Evolutionary conservation across 73 alveolate species (phyloP), one percentile per base, ranked within the genome.

Genomic region (Paramecium bursaria): DNA sequence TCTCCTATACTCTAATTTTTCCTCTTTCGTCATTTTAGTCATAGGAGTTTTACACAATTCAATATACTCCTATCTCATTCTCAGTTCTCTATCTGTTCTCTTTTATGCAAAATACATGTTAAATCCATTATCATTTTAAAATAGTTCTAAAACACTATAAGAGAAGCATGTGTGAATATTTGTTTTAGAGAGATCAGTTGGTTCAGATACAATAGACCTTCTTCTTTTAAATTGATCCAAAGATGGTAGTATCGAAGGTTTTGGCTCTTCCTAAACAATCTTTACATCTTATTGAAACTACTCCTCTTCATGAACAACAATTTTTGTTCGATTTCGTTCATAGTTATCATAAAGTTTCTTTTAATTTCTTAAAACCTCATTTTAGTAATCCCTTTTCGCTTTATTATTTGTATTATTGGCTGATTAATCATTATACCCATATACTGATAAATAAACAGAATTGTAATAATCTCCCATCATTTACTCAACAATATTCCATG

Each of bases 121-220:
- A 23, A 79, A 79, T 22, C 85, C 54, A 67, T 13, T 80, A n/a
- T 86, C 89, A 60, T 92, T 92, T 47, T 90, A 91, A 50, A 90
- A 90, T 33, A 74, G 23, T 57, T 92, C 97, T 90, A 92, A 77
- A 46, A 92, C 11, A 14, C 94, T 88, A 75, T 92, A 92, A 15
- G 95, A 92, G 30, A 92, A 92, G 23, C 97, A 94, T 4, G 97
- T 85, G 29, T 86, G 90, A 26, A 92, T 76, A 53, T 92, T 51
- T 9, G 92, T 49, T 54, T 75, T 48, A 2, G 52, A 30, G 22
- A 54, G 77, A n/a, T 9, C 26, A 10, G 2, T 29, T 14, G 48
- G 1, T 39, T 17, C 33, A 19, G 4, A 19, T 21, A 57, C 60
- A 2, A 19, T 15, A 0, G 82, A 67, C 19, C 22, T 25, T 1